These are phyloP conservation scores for Rhodotorula sp. DNA, from an alignment of 1,284 basidiomycete genomes.

Conservation along the genomic window DNA sequence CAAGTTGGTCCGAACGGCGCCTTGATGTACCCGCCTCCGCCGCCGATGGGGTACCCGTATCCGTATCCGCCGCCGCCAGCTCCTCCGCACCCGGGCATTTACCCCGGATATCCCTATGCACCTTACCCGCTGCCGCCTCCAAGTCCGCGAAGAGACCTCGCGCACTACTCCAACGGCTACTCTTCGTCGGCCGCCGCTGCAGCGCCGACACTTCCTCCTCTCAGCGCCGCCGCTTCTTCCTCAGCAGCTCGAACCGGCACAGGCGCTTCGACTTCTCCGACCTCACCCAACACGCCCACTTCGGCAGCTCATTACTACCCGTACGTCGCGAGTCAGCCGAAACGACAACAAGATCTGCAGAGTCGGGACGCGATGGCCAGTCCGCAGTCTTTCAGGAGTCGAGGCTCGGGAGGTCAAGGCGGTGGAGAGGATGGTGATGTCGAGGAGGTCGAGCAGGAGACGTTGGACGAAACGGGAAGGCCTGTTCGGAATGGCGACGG, in stretches of 20 bases:
- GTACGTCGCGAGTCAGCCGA: conserved; percentile 21
- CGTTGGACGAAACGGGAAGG: too few relatives aligned
- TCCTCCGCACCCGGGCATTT: neutral
- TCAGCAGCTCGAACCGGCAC: neutral
- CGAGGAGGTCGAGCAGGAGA: neutral
- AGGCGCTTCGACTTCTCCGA: conserved; percentile 6
- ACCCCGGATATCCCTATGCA: neutral
- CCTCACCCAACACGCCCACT: conserved; percentile 19
- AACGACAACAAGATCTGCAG: conserved; percentile 4
- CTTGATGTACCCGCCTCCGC: conserved; percentile 1
- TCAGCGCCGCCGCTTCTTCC: conserved; percentile 4
- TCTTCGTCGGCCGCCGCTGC: neutral
- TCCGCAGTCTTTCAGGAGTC: conserved; percentile 20
- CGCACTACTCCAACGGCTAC: neutral
- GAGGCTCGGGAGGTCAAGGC: conserved; percentile 12
- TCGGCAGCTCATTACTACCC: conserved; percentile 33
- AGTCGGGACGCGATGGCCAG: conserved; percentile 21
- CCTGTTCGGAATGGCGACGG: neutral
- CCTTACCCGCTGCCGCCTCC: neutral
- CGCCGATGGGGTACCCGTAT: neutral
- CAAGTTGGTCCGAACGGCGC: neutral
- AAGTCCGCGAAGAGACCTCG: neutral
- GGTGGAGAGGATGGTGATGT: neutral
- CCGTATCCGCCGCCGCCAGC: conserved; percentile 1
- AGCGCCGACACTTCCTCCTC: neutral